Evolutionary conservation across 441 rosid genomes (phyloP).

Genomic region (Populus tomentosa): DNA sequence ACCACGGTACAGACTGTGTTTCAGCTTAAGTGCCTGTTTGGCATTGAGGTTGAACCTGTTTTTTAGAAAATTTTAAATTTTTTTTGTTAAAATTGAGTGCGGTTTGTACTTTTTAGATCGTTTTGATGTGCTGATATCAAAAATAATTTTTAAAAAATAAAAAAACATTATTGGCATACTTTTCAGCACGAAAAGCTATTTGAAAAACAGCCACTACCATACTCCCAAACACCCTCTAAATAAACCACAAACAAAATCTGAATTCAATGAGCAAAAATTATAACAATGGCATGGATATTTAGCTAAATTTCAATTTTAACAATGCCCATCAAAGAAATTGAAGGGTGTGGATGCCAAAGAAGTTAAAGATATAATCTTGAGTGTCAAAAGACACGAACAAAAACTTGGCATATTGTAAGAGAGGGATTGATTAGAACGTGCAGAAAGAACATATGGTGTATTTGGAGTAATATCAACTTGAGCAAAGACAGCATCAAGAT

Average conservation of each 20-base stretch:
- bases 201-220: too few relatives aligned
- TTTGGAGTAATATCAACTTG: conserved; percentile 40
- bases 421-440: conserved; percentile 22
- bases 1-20: background rate
- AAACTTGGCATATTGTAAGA: background rate
- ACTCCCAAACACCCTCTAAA: too few relatives aligned
- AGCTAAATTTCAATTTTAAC: too few relatives aligned
- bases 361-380: background rate
- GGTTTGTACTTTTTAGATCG: too few relatives aligned
- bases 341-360: background rate
- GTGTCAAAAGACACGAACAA: background rate
- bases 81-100: too few relatives aligned
- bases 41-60: too few relatives aligned
- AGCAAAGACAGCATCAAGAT: conserved; percentile 43
- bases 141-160: too few relatives aligned
- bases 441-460: conserved; percentile 48
- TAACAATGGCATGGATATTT: background rate
- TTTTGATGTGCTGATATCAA: too few relatives aligned
- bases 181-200: too few relatives aligned
- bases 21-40: too few relatives aligned
- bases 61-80: too few relatives aligned
- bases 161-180: too few relatives aligned
- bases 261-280: background rate
- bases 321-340: background rate
- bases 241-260: background rate